Percentiles rank a stretch among this genome's conserved stretches.
Conservation (phyloP, 2,329 filamentous ascomycete genomes). For the Cryphonectria nitschkei region DNA sequence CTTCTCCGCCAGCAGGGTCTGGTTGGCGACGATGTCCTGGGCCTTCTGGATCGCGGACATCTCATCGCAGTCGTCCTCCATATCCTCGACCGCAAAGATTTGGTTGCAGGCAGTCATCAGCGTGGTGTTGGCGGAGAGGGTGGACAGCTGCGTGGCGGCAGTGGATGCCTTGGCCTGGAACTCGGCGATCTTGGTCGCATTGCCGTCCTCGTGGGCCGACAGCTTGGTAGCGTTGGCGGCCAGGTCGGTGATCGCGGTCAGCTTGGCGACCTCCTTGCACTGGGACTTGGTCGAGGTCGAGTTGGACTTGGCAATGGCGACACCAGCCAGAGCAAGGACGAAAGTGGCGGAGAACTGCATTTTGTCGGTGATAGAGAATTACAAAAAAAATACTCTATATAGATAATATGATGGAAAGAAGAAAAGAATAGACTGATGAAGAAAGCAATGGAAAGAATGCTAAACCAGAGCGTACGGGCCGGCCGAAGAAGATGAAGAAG, state of each 20-base stretch:
- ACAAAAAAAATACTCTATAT: not conserved
- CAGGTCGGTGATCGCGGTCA: slow-evolving; percentile 38
- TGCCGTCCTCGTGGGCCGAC: slow-evolving; percentile 37
- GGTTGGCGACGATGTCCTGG: slow-evolving; percentile 34
- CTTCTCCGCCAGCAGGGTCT: slow-evolving; percentile 31
- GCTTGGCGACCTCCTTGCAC: slow-evolving; percentile 39
- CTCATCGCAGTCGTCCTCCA: slow-evolving; percentile 36
- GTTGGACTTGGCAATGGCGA: slow-evolving; percentile 37
- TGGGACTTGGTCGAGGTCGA: slow-evolving; percentile 37
- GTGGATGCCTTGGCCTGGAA: slow-evolving; percentile 43
- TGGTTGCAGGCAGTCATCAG: slow-evolving; percentile 40
- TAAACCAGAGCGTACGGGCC: slow-evolving; percentile 30
- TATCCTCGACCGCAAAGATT: slow-evolving; percentile 38
- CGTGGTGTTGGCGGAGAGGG: slow-evolving; percentile 42
- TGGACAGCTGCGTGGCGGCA: slow-evolving; percentile 36
- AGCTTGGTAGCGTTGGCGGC: slow-evolving; percentile 43
- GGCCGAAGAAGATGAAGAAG: slow-evolving; percentile 26
- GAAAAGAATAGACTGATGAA: not conserved
- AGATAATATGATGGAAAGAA: not conserved
- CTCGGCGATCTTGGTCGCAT: slow-evolving; percentile 41
- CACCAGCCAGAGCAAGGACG: slow-evolving; percentile 31
- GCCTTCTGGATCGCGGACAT: slow-evolving; percentile 37
- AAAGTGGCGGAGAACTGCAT: slow-evolving; percentile 34
- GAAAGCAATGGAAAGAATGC: slow-evolving; percentile 19
- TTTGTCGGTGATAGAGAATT: slow-evolving; percentile 18